Conservation (phyloP, 164 flowering plant genomes). For the Pachysandra terminalis region DNA sequence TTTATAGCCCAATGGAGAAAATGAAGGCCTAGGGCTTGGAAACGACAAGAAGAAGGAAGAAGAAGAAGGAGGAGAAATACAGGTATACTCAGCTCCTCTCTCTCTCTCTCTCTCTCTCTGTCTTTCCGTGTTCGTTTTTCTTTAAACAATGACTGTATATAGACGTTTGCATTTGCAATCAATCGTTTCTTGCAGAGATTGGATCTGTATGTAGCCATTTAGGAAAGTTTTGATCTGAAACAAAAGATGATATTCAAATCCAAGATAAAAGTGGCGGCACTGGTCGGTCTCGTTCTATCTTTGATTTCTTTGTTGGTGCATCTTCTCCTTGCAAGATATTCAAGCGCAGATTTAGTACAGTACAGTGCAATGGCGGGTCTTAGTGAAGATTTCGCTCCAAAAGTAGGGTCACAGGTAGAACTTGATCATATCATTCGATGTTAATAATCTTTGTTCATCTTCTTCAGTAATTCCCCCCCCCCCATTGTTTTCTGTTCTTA, state of each 20-base stretch:
- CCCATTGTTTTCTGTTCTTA: not conserved
- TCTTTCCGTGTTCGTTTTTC: no score
- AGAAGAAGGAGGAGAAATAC: no score
- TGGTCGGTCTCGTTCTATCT: conserved; percentile 61
- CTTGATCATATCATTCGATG: not conserved
- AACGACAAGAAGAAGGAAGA: no score
- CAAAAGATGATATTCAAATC: conserved; percentile 67
- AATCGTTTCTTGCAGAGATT: not conserved
- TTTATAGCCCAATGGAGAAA: no score
- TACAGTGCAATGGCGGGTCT: conserved; percentile 34
- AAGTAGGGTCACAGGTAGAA: conserved; percentile 32
- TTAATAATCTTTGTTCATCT: not conserved
- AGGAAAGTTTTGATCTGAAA: conserved; percentile 6
- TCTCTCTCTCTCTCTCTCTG: not conserved
- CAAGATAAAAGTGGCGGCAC: conserved; percentile 76
- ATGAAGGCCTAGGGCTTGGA: no score
- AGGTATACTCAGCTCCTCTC: no score
- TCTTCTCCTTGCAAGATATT: conserved; percentile 68
- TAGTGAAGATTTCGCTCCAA: conserved; percentile 37
- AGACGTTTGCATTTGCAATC: not conserved
- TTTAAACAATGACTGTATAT: no score
- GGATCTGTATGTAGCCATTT: conserved; percentile 5
- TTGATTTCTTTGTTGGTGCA: conserved; percentile 61
- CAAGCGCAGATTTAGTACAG: conserved; percentile 43
- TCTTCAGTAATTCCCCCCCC: not conserved